Conservation (phyloP, 2,329 filamentous ascomycete genomes). For the Alternaria gaisen region DNA sequence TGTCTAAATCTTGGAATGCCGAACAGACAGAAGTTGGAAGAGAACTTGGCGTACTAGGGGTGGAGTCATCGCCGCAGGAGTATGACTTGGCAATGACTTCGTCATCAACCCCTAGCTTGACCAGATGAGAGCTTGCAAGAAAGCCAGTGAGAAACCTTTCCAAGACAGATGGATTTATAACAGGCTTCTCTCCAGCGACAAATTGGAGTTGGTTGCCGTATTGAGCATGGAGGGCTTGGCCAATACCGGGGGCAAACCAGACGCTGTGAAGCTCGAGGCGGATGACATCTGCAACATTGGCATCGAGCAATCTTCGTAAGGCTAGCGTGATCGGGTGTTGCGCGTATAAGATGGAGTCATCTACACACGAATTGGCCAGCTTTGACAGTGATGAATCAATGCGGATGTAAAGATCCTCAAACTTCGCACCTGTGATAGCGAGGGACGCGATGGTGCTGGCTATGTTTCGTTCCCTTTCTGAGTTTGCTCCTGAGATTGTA, state of each 20-base stretch:
- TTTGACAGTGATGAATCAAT: conserved; percentile 22
- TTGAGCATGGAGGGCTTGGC: conserved; percentile 9
- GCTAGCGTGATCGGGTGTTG: conserved; percentile 26
- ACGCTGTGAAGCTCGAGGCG: conserved; percentile 16
- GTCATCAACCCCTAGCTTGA: conserved; percentile 13
- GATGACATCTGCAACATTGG: conserved; percentile 12
- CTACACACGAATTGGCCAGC: conserved; percentile 24
- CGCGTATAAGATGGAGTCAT: conserved; percentile 27
- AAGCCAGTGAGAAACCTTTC: conserved; percentile 14
- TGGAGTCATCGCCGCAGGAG: neutral
- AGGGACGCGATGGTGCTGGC: conserved; percentile 22
- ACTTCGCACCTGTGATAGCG: conserved; percentile 18
- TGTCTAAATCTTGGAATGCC: conserved; percentile 21
- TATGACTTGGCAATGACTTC: conserved; percentile 10
- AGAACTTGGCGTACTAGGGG: conserved; percentile 7
- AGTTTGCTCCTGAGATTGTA: conserved; percentile 6
- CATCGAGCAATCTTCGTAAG: conserved; percentile 17
- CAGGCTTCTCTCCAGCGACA: neutral
- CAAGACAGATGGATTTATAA: neutral
- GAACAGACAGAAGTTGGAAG: conserved; percentile 19
- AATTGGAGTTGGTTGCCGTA: conserved; percentile 19
- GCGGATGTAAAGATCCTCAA: conserved; percentile 19
- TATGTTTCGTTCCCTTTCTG: conserved; percentile 9
- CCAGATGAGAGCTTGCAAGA: conserved; percentile 16
- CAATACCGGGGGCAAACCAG: conserved; percentile 27